Evolutionary conservation across 257 asterid genomes (phyloP).

Genomic region (Leonotis leonurus): DNA sequence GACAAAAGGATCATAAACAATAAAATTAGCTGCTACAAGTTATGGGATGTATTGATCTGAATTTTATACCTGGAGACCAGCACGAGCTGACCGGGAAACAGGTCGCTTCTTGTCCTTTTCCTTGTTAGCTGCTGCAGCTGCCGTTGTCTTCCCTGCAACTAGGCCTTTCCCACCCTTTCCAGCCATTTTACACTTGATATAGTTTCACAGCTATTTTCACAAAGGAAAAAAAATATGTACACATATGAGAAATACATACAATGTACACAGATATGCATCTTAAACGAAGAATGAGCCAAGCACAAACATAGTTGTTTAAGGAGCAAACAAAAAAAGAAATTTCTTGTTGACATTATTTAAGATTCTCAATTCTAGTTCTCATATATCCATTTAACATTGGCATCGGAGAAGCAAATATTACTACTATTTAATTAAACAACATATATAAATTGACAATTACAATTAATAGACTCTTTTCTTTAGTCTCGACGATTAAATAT

Average conservation of each 20-base stretch:
- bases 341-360: neutral
- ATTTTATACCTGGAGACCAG: slow-evolving; percentile 79
- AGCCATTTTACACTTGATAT: slow-evolving; percentile 43
- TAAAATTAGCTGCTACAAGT: neutral
- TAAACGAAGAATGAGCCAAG: neutral
- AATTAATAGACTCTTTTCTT: neutral
- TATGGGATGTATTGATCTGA: neutral
- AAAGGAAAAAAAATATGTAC: neutral
- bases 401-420: neutral
- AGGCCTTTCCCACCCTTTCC: slow-evolving; percentile 99
- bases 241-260: too few relatives aligned
- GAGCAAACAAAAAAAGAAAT: neutral
- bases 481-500: neutral
- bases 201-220: neutral
- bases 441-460: neutral
- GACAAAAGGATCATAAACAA: neutral
- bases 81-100: slow-evolving; percentile 78
- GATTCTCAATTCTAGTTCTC: neutral
- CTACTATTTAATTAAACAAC: neutral
- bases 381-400: neutral
- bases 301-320: neutral
- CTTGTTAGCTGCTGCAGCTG: slow-evolving; percentile 72
- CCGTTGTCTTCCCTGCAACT: slow-evolving; percentile 85
- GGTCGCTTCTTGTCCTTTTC: slow-evolving; percentile 86
- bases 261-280: neutral